Evolutionary conservation across 1,284 basidiomycete species (phyloP).

Genomic region (Phenoliferia sp.): DNA sequence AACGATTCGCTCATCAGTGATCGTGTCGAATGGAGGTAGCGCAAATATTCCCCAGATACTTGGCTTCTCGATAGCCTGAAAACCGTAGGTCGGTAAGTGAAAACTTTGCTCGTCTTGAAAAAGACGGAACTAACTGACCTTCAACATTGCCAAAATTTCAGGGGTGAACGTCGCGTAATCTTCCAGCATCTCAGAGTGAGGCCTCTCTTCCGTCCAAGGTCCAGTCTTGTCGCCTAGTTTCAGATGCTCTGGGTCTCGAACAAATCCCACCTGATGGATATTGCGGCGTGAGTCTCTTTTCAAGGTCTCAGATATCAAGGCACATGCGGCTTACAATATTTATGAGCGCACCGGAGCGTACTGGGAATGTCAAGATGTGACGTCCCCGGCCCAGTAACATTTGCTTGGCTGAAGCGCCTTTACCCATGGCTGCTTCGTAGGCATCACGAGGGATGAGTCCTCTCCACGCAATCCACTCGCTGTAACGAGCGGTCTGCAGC

Average conservation of each 20-base stretch:
- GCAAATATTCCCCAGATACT: conserved; percentile 25
- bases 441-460: conserved; percentile 33
- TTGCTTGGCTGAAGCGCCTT: conserved; percentile 31
- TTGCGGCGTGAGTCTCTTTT: background rate
- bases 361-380: conserved; percentile 40
- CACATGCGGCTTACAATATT: conserved; percentile 34
- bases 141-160: conserved; percentile 31
- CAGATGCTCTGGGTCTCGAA: conserved; percentile 26
- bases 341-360: conserved; percentile 36
- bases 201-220: conserved; percentile 36
- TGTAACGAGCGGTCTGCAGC: conserved; percentile 35
- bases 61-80: conserved; percentile 23
- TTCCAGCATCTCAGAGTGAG: conserved; percentile 35
- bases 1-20: conserved; percentile 33
- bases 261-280: conserved; percentile 10
- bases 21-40: conserved; percentile 20
- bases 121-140: conserved; percentile 6
- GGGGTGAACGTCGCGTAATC: conserved; percentile 36
- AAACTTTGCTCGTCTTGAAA: background rate
- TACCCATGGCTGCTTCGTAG: conserved; percentile 34
- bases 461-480: conserved; percentile 33
- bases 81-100: too few species aligned
- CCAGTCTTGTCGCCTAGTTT: conserved; percentile 30
- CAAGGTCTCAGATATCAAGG: background rate
- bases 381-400: conserved; percentile 32